Conservation (phyloP, 1,284 basidiomycete species). For the Trichosporon sp. region DNA sequence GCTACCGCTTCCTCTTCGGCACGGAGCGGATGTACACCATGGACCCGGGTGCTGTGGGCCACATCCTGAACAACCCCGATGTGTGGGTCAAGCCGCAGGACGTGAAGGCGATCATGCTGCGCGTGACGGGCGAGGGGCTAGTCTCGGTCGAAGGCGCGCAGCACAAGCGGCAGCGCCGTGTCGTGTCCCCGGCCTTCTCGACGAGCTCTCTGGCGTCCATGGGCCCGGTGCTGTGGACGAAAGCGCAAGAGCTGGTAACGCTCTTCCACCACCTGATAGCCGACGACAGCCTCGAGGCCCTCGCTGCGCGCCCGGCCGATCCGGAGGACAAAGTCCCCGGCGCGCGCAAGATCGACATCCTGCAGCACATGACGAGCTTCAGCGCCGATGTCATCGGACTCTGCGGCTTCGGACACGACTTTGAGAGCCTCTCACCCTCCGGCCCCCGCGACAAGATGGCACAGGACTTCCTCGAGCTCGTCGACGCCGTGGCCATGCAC, state of each 20-base stretch:
- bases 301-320: slow-evolving; percentile 15
- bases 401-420: slow-evolving; percentile 60
- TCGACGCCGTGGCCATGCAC: neutral
- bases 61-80: neutral
- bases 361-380: slow-evolving; percentile 57
- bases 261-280: slow-evolving; percentile 9
- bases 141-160: slow-evolving; percentile 39
- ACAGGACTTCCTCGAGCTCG: neutral
- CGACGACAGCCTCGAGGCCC: slow-evolving; percentile 7
- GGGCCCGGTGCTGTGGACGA: slow-evolving; percentile 58
- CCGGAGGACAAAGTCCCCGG: slow-evolving; percentile 5
- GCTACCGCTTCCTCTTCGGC: neutral
- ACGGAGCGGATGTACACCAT: slow-evolving; percentile 1
- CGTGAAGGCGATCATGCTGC: neutral
- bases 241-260: slow-evolving; percentile 53
- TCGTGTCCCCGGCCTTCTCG: slow-evolving; percentile 46
- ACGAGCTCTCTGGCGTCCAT: slow-evolving; percentile 32
- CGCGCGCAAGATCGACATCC: slow-evolving; percentile 50
- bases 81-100: slow-evolving; percentile 1
- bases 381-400: slow-evolving; percentile 63
- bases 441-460: neutral
- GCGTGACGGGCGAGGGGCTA: neutral
- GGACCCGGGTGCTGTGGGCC: neutral
- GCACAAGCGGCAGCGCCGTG: slow-evolving; percentile 53
- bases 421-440: slow-evolving; percentile 31